These are phyloP conservation scores for Bondarzewia mesenterica DNA, from an alignment of 1,284 basidiomycete species.

Conservation along the genomic window DNA sequence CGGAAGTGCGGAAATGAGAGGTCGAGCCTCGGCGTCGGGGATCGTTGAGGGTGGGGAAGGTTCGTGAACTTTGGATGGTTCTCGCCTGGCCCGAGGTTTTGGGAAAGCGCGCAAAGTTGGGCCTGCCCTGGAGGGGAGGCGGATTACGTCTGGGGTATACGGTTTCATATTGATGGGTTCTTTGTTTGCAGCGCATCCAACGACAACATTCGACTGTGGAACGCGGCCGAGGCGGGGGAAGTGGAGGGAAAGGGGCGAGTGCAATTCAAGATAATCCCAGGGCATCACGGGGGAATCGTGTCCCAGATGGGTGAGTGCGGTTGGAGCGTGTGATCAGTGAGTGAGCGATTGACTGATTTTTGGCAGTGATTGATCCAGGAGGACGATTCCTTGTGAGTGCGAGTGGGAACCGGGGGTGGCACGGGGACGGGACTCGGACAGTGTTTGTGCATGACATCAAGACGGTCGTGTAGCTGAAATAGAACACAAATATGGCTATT, in stretches of 20 bases:
- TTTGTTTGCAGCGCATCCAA: slow-evolving; percentile 63
- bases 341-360: background rate
- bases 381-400: slow-evolving; percentile 84
- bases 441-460: slow-evolving; percentile 90
- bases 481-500: too few relatives aligned
- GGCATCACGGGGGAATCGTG: slow-evolving; percentile 91
- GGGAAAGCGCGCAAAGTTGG: background rate
- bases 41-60: background rate
- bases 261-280: slow-evolving; percentile 93
- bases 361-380: slow-evolving; percentile 78
- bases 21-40: background rate
- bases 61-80: too few relatives aligned
- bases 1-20: background rate
- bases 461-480: slow-evolving; percentile 15
- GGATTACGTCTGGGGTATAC: background rate
- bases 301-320: slow-evolving; percentile 74
- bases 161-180: slow-evolving; percentile 1
- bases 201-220: slow-evolving; percentile 94
- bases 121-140: background rate
- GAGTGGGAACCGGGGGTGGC: slow-evolving; percentile 93
- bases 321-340: background rate
- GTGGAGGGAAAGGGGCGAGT: slow-evolving; percentile 55
- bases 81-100: too few relatives aligned
- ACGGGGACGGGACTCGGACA: slow-evolving; percentile 82
- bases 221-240: slow-evolving; percentile 73